Conservation (phyloP, 768 basidiomycete genomes). For the Trametes coccinea region DNA sequence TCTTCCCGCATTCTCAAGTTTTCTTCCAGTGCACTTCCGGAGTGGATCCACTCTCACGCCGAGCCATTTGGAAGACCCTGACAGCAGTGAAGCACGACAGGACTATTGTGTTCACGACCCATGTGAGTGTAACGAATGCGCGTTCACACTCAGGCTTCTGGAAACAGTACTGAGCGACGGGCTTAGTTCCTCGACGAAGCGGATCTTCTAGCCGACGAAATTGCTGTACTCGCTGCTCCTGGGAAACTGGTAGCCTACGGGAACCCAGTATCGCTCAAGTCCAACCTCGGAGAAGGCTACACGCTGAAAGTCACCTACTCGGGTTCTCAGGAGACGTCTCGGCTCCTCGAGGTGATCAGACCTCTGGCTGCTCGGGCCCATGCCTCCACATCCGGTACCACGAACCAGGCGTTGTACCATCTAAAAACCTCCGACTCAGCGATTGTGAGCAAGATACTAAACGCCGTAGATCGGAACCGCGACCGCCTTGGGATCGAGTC, state of each 20-base stretch:
- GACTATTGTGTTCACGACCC: constrained; percentile 77
- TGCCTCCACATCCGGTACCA: constrained; percentile 40
- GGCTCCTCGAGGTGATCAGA: neutral
- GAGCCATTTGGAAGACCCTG: constrained; percentile 75
- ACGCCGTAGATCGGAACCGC: constrained; percentile 50
- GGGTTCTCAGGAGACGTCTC: constrained; percentile 22
- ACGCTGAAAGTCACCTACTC: constrained; percentile 52
- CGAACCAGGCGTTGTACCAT: constrained; percentile 51
- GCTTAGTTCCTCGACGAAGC: constrained; percentile 74
- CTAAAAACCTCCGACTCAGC: constrained; percentile 60
- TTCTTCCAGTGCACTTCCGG: constrained; percentile 64
- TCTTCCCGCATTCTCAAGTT: neutral
- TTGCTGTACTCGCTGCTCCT: constrained; percentile 73
- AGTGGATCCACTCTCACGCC: constrained; percentile 77
- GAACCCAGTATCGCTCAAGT: constrained; percentile 71
- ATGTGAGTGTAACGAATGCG: constrained; percentile 43
- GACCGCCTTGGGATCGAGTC: constrained; percentile 42
- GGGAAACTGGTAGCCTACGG: constrained; percentile 75
- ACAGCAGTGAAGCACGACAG: constrained; percentile 64
- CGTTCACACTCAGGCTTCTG: neutral
- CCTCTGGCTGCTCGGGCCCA: constrained; percentile 46
- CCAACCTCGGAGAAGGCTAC: constrained; percentile 71
- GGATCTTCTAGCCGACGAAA: constrained; percentile 73
- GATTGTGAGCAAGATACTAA: constrained; percentile 56
- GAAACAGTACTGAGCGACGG: neutral